A percentile compares a stretch with the other conserved stretches of the same genome.
These are phyloP conservation scores for Desmodesmus armatus DNA, from an alignment of 139 green algal genomes.

Conservation along the genomic window DNA sequence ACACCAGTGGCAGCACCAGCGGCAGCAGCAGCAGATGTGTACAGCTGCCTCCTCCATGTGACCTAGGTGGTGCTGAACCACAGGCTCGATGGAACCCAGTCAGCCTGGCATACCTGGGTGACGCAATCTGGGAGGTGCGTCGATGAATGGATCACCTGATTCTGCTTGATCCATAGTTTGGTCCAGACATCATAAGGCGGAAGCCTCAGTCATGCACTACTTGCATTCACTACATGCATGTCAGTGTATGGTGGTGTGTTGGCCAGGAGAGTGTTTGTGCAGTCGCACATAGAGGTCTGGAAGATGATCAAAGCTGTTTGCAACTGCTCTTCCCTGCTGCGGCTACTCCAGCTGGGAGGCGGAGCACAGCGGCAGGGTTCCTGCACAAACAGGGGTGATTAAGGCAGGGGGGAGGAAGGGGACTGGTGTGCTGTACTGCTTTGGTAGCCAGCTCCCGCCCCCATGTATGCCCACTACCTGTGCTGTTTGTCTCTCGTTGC, in stretches of 20 bases:
- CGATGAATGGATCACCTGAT: background rate
- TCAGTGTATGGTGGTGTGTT: background rate
- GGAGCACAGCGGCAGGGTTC: no score
- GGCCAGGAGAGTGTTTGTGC: background rate
- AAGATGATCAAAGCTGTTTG: no score
- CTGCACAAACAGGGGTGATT: no score
- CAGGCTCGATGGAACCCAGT: slow-evolving; percentile 35
- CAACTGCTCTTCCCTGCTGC: no score
- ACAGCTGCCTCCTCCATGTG: background rate
- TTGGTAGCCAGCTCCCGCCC: no score
- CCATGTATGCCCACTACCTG: background rate
- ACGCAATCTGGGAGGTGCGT: slow-evolving; percentile 32
- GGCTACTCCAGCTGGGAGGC: no score
- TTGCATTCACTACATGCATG: no score
- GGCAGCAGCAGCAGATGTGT: background rate
- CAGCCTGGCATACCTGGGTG: slow-evolving; percentile 21
- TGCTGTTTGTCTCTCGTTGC: background rate
- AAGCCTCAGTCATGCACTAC: no score
- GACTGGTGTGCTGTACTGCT: no score
- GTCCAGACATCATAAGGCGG: background rate
- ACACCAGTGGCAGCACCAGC: background rate
- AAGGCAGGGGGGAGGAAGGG: no score
- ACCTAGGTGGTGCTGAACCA: background rate
- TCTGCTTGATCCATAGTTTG: no score
- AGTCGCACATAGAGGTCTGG: no score